Evolutionary conservation across 768 basidiomycete genomes (phyloP).

Genomic region (Steccherinum ochraceum): DNA sequence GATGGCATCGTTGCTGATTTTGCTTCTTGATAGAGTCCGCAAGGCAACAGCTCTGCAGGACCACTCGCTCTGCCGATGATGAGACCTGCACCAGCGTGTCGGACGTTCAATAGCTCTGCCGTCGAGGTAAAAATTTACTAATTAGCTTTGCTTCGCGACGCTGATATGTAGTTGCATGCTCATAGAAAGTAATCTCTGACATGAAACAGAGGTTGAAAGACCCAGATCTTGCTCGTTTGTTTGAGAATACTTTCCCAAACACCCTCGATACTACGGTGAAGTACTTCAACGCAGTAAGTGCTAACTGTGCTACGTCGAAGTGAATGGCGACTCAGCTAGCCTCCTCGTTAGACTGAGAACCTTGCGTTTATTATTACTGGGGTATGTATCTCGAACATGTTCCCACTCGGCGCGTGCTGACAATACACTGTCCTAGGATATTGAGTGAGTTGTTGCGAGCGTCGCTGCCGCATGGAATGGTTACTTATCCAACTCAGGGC

Average conservation of each 20-base stretch:
- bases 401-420: not conserved
- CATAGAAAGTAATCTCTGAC: conserved; percentile 65
- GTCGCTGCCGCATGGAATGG: not conserved
- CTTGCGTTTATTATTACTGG: conserved; percentile 79
- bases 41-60: conserved; percentile 54
- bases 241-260: conserved; percentile 81
- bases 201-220: conserved; percentile 69
- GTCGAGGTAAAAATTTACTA: conserved; percentile 50
- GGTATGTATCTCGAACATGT: conserved; percentile 29
- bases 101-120: conserved; percentile 70
- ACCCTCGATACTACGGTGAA: conserved; percentile 78
- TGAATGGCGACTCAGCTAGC: not conserved
- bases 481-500: conserved; percentile 37
- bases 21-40: conserved; percentile 38
- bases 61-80: conserved; percentile 63
- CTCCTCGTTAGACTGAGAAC: conserved; percentile 58
- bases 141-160: not conserved
- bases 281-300: conserved; percentile 56
- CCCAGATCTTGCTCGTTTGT: conserved; percentile 70
- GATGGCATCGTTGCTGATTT: not conserved
- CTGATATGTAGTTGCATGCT: not conserved
- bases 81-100: conserved; percentile 61
- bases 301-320: too few relatives aligned
- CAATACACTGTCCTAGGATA: conserved; percentile 42
- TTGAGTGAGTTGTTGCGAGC: conserved; percentile 60